Evolutionary conservation across 768 basidiomycete genomes (phyloP), one percentile per base, ranked within the genome.

Genomic region (Leccinum broughii): DNA sequence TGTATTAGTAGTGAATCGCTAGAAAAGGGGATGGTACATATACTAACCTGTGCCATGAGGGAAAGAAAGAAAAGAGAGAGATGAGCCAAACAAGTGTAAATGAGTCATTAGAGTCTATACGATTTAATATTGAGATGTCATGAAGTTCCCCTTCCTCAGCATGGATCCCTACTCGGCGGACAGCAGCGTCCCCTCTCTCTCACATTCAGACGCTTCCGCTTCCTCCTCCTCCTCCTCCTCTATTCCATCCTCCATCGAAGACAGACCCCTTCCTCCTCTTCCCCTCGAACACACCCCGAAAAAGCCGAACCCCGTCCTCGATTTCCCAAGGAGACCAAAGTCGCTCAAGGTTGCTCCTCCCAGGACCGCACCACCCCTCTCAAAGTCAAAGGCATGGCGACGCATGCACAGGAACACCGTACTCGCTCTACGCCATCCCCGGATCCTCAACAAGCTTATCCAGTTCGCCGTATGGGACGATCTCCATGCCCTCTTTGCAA

Each of bases 401-500:
- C 72, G 54, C 20, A 73, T 73, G 72, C 73, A 73, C 7, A 59
- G 66, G 22, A 59, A 55, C 17, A 32, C 73, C 54, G 58, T 67
- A 22, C 55, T 64, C 13, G 61, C 75, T 1, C 68, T 81, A 3
- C 69, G 69, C 24, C 66, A 77, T 7, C 78, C 80, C 9, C 63
- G 65, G 1, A 60, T 80, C 20, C 69, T 83, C 20, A 55, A 66
- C 20, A 51, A 56, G 11, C 54, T 83, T 4, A 67, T 82, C 46
- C 64, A 37, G 26, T 66, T 64, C 34, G 24, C 72, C 3, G n/a
- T 62, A 17, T 82, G 80, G 77, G 61, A 57, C 30, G 79, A 81
- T 66, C 76, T 83, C 60, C 71, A 74, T 48, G 68, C 77, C 20
- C 70, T 83, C 56, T 68, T 72, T 24, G 67, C 70, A 44, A 76